Conservation (phyloP, 2,329 filamentous ascomycete genomes). For the Neonectria coccinea region DNA sequence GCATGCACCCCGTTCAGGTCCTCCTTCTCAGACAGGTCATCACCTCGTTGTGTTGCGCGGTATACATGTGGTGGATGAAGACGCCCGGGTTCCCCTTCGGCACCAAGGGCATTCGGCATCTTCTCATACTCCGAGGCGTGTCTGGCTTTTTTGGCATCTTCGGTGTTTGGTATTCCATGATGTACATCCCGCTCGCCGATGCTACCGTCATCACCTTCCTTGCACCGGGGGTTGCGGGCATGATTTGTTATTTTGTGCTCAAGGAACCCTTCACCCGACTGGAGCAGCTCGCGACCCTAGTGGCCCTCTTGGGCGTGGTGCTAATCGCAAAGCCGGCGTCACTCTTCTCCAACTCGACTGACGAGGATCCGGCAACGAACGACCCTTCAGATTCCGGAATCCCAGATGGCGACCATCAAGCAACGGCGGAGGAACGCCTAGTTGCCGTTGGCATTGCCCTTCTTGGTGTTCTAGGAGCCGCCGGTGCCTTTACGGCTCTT, state of each 20-base stretch:
- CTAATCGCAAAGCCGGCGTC: slow-evolving; percentile 81
- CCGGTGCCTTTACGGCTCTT: slow-evolving; percentile 79
- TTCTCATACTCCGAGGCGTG: slow-evolving; percentile 76
- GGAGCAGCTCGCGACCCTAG: slow-evolving; percentile 79
- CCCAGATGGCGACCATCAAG: slow-evolving; percentile 51
- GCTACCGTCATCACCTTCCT: slow-evolving; percentile 92
- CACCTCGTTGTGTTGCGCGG: slow-evolving; percentile 73
- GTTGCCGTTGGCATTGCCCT: slow-evolving; percentile 78
- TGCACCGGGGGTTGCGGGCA: slow-evolving; percentile 81
- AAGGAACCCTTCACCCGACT: slow-evolving; percentile 82
- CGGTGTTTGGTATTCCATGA: slow-evolving; percentile 74
- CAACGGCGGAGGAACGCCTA: slow-evolving; percentile 73
- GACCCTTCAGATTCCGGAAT: slow-evolving; percentile 36
- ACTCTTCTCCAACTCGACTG: slow-evolving; percentile 56
- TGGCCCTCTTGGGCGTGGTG: slow-evolving; percentile 83
- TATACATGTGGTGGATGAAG: slow-evolving; percentile 79
- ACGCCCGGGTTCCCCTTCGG: slow-evolving; percentile 80
- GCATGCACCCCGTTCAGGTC: slow-evolving; percentile 86
- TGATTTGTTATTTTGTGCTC: slow-evolving; percentile 80
- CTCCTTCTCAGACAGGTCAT: slow-evolving; percentile 84
- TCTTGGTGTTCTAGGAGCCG: slow-evolving; percentile 80
- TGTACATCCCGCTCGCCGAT: slow-evolving; percentile 87
- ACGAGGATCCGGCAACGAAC: slow-evolving; percentile 37
- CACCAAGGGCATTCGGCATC: slow-evolving; percentile 70
- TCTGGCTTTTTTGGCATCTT: slow-evolving; percentile 83